Percentiles rank a stretch among this genome's conserved stretches.
phyloP scores from a whole-genome alignment of 108 stramenopile genomes.

The Fragilaria crotonensis region DNA sequence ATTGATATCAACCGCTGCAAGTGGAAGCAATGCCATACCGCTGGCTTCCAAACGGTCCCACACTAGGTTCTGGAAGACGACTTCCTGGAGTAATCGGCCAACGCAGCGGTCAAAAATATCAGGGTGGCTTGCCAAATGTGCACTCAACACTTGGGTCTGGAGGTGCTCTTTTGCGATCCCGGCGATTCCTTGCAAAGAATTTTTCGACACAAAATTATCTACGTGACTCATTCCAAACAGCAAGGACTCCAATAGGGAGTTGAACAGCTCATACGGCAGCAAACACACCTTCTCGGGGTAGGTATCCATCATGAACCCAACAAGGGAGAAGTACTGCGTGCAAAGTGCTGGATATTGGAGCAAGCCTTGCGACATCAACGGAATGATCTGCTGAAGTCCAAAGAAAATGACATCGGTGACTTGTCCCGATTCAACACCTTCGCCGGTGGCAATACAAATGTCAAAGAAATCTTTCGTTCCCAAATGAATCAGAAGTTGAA shows the following conservation, averaged over 20 bases:
- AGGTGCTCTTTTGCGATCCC: slow-evolving; percentile 61
- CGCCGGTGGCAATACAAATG: slow-evolving; percentile 26
- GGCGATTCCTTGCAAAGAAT: slow-evolving; percentile 61
- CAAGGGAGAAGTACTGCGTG: slow-evolving; percentile 67
- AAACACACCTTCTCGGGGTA: slow-evolving; percentile 70
- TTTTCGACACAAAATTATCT: slow-evolving; percentile 60
- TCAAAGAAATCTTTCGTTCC: slow-evolving; percentile 86
- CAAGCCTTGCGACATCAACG: slow-evolving; percentile 78
- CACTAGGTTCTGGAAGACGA: slow-evolving; percentile 65
- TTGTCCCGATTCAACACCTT: slow-evolving; percentile 53
- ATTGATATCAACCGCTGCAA: slow-evolving; percentile 58
- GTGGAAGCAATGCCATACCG: slow-evolving; percentile 48
- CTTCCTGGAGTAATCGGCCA: slow-evolving; percentile 54
- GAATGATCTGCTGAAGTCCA: slow-evolving; percentile 79
- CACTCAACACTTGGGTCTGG: slow-evolving; percentile 21
- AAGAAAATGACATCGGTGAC: slow-evolving; percentile 84
- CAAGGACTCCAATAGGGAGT: slow-evolving; percentile 69
- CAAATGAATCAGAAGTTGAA: slow-evolving; percentile 73
- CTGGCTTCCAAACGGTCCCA: slow-evolving; percentile 78
- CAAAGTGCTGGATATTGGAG: slow-evolving; percentile 75
- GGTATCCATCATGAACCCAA: slow-evolving; percentile 83
- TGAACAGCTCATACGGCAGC: slow-evolving; percentile 73
- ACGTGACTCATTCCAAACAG: slow-evolving; percentile 81
- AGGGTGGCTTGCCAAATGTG: slow-evolving; percentile 34
- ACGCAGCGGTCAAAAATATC: slow-evolving; percentile 57